Evolutionary conservation across 306 rosid species (phyloP).

Genomic region (Lupinus albus): DNA sequence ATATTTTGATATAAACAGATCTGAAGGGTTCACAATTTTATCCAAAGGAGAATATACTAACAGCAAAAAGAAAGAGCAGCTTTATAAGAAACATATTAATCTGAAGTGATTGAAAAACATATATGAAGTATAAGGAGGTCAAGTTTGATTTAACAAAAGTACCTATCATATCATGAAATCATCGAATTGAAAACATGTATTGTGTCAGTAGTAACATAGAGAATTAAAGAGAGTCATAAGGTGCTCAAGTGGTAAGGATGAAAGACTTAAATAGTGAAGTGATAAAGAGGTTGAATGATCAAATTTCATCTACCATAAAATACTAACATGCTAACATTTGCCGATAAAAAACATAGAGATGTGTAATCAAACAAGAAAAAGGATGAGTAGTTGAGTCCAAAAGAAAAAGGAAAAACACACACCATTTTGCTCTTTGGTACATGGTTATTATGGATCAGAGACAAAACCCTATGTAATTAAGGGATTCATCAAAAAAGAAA

Average conservation of each 20-base stretch:
- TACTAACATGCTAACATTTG: no score
- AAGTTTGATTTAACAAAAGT: constrained; percentile 35
- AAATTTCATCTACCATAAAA: no score
- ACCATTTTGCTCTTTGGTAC: constrained; percentile 38
- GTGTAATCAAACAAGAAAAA: neutral
- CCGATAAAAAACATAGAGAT: constrained; percentile 7
- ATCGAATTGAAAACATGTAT: constrained; percentile 18
- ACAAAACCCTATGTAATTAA: constrained; percentile 27
- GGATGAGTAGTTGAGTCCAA: neutral
- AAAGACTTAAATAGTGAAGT: no score
- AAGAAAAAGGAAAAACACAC: neutral
- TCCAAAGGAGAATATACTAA: neutral
- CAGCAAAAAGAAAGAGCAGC: neutral
- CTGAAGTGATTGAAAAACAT: constrained; percentile 41
- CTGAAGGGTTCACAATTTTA: constrained; percentile 29
- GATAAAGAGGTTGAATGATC: no score
- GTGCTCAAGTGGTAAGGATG: no score
- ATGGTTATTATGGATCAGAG: constrained; percentile 3
- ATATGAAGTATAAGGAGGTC: constrained; percentile 3
- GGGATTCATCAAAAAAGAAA: constrained; percentile 18
- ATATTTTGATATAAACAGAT: constrained; percentile 35
- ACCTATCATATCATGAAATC: constrained; percentile 35
- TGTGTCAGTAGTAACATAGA: neutral
- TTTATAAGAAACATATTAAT: neutral
- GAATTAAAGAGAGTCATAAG: no score